Evolutionary conservation across 1,284 basidiomycete species (phyloP).

Genomic region (Ustilago loliicola): DNA sequence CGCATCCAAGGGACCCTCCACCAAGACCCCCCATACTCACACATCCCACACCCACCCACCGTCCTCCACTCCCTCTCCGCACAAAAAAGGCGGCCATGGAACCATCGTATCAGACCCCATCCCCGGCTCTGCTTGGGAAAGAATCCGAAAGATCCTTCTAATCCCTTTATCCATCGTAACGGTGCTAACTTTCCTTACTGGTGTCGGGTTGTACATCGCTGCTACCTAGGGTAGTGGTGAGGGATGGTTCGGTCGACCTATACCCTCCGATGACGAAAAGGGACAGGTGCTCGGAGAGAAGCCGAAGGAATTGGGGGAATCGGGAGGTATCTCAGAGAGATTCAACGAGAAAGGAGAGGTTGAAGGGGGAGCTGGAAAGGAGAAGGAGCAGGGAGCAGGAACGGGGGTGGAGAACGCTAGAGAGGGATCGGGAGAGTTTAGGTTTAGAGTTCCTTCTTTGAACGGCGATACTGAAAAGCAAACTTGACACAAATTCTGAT

Average conservation of each 20-base stretch:
- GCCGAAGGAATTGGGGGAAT: background rate
- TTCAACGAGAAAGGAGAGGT: background rate
- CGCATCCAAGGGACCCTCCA: background rate
- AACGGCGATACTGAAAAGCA: background rate
- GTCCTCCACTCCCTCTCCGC: background rate
- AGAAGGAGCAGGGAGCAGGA: background rate
- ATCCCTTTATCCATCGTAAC: constrained; percentile 20
- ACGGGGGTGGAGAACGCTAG: background rate
- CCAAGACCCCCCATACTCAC: background rate
- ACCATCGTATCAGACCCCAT: constrained; percentile 17
- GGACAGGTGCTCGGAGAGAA: background rate
- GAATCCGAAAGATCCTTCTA: constrained; percentile 16
- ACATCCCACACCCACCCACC: constrained; percentile 5
- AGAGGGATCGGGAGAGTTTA: constrained; percentile 1
- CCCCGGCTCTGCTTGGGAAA: constrained; percentile 24
- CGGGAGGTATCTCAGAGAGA: background rate
- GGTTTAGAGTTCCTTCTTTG: constrained; percentile 14
- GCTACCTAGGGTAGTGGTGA: constrained; percentile 33
- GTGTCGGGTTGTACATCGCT: constrained; percentile 17
- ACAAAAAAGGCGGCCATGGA: background rate
- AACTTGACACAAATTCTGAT: background rate
- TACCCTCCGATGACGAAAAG: background rate
- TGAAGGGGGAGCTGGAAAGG: background rate
- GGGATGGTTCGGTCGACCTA: constrained; percentile 25
- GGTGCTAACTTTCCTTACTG: constrained; percentile 16